Evolutionary conservation across 208 protist species (phyloP).

Genomic region (Acanthamoeba royreba): DNA sequence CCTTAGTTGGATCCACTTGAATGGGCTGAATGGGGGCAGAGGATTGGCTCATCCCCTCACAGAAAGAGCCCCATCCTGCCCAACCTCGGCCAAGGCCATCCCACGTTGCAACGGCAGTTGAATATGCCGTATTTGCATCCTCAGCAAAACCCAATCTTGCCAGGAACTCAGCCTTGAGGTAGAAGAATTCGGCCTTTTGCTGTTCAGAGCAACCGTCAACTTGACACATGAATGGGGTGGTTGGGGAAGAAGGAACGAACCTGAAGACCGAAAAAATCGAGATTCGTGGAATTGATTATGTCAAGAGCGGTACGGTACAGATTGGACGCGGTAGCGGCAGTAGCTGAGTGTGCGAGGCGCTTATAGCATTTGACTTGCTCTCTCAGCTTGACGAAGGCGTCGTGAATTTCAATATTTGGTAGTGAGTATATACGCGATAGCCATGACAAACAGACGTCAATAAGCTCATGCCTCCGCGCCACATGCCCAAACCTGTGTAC

Average conservation of each 20-base stretch:
- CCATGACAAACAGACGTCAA: constrained; percentile 68
- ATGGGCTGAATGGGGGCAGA: too few species aligned
- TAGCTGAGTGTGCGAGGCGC: constrained; percentile 28
- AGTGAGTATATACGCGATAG: constrained; percentile 73
- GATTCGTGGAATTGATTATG: constrained; percentile 73
- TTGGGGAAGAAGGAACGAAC: too few species aligned
- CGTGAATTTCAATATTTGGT: constrained; percentile 75
- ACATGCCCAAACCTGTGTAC: constrained; percentile 75
- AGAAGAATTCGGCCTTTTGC: constrained; percentile 76
- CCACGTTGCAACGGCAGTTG: constrained; percentile 48
- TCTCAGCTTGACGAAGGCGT: constrained; percentile 75
- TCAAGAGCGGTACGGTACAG: constrained; percentile 62
- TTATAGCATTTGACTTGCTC: constrained; percentile 79
- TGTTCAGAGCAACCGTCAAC: too few species aligned
- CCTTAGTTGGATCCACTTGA: too few species aligned
- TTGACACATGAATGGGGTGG: too few species aligned
- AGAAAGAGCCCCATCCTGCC: background rate
- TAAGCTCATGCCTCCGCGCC: constrained; percentile 72
- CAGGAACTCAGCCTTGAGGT: constrained; percentile 74
- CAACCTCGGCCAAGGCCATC: constrained; percentile 42
- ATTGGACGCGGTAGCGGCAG: background rate
- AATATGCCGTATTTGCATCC: constrained; percentile 71
- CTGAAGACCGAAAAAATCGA: constrained; percentile 60
- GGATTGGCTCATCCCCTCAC: background rate
- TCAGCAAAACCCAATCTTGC: constrained; percentile 3